A percentile compares a stretch with the other conserved stretches of the same genome.
phyloP scores from a whole-genome alignment of 2,329 filamentous ascomycete species.

The Beauveria asiatica region DNA sequence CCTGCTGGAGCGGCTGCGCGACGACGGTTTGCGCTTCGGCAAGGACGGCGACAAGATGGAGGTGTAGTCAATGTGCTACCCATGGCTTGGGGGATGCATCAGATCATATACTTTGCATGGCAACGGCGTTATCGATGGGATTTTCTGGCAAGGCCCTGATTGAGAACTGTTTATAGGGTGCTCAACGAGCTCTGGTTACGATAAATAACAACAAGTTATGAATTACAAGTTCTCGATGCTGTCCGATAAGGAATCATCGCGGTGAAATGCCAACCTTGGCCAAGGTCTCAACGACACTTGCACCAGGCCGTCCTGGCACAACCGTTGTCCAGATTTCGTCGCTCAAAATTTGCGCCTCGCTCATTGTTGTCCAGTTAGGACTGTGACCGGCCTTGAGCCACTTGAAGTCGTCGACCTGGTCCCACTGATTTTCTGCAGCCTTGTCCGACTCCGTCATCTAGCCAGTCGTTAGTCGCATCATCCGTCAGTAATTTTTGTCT shows the following conservation, averaged over 20 bases:
- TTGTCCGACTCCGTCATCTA: conserved; percentile 23
- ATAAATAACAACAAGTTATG: neutral
- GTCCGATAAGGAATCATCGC: conserved; percentile 4
- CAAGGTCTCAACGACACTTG: conserved; percentile 58
- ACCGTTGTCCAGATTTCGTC: conserved; percentile 61
- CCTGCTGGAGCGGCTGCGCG: conserved; percentile 46
- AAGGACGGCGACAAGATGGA: conserved; percentile 32
- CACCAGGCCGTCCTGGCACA: conserved; percentile 54
- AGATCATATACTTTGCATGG: neutral
- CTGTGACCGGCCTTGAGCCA: conserved; percentile 83
- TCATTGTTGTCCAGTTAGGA: conserved; percentile 76
- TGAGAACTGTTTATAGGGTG: neutral
- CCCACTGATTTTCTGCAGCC: conserved; percentile 60
- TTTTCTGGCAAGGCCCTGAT: neutral
- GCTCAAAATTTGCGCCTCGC: conserved; percentile 47
- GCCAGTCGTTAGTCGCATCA: conserved; percentile 1
- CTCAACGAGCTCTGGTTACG: neutral
- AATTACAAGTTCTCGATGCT: neutral
- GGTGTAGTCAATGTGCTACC: conserved; percentile 16
- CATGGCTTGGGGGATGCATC: too few species aligned
- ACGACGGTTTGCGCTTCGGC: conserved; percentile 36
- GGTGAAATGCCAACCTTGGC: conserved; percentile 35
- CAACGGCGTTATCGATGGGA: neutral
- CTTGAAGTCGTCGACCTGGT: conserved; percentile 93
- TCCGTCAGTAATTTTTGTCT: too few species aligned